Percentiles rank a stretch among this genome's conserved stretches.
phyloP scores from a whole-genome alignment of 1,139 yeast genomes.

The Zygosaccharomyces sapae region DNA sequence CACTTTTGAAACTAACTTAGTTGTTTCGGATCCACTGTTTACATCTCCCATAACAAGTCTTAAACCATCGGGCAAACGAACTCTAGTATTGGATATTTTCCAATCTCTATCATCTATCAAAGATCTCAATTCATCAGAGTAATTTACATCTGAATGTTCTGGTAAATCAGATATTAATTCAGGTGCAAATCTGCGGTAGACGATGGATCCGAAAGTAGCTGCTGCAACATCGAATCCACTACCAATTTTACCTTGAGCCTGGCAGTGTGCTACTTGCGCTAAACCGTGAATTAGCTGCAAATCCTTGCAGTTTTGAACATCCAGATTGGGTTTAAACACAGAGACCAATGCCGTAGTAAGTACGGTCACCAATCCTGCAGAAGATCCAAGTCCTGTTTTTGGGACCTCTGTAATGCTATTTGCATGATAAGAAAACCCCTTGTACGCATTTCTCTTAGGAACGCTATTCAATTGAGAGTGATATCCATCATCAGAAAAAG shows the following conservation, averaged over 20 bases:
- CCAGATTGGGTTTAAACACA: conserved; percentile 39
- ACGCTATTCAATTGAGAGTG: conserved; percentile 64
- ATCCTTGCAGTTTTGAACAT: conserved; percentile 26
- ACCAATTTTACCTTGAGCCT: conserved; percentile 91
- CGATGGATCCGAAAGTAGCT: conserved; percentile 86
- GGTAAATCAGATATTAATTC: conserved; percentile 45
- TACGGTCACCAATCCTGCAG: conserved; percentile 88
- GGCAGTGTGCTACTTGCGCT: conserved; percentile 86
- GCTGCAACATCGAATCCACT: conserved; percentile 97
- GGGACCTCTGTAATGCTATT: conserved; percentile 65
- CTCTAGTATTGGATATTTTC: conserved; percentile 51
- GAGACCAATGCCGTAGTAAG: conserved; percentile 66
- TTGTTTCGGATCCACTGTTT: conserved; percentile 88
- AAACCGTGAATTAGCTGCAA: conserved; percentile 61
- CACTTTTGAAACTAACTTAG: conserved; percentile 76
- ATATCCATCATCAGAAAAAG: conserved; percentile 84
- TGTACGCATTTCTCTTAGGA: conserved; percentile 37
- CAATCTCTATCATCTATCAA: conserved; percentile 51
- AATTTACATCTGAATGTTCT: conserved; percentile 17
- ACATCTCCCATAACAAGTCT: conserved; percentile 89
- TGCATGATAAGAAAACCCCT: conserved; percentile 56
- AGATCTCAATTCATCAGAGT: conserved; percentile 34
- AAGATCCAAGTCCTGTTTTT: conserved; percentile 93
- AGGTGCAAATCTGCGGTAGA: conserved; percentile 70
- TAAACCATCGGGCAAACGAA: conserved; percentile 64